Evolutionary conservation across 1,139 yeast genomes (phyloP), one percentile per base, ranked within the genome.

Genomic region (Pichia sp.): DNA sequence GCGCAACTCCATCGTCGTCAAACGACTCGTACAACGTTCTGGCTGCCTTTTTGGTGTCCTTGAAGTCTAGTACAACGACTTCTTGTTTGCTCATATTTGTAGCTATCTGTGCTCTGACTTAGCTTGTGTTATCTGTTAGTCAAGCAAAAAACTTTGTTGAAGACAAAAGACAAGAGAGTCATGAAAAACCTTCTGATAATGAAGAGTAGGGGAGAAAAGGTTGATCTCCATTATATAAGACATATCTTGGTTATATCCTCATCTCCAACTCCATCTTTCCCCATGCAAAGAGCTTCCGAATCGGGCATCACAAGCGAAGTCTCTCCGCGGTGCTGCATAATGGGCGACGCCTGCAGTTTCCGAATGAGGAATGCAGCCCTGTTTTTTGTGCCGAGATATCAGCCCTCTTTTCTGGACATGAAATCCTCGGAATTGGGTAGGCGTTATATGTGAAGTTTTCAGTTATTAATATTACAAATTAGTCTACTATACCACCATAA

Each of bases 11-110:
- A 61, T 83, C 87, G 39, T 70, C 67, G 41, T 70, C 70, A 60
- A 83, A 83, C 7, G 85, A 72, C 48, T 73, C 72, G 44, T 74
- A 71, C 50, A 83, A 70, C 26, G 84, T 78, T 28, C 61, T 59
- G 2, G 84, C 84, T 3, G 86, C 87, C 63, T 78, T 78, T 48
- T 71, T 69, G 50, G 72, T 74, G 61, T 82, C 87, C 25, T 63
- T 66, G 45, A 66, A 58, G 34, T 69, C 68, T 51, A 82, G 60
- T 25, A 61, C 47, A 44, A 66, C 71, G 37, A 66, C 64, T 59
- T 41, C 22, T 13, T 31, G 31, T 50, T 52, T 57, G 28, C 52
- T 53, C 61, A 54, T 55, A 8, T 18, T 26, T 36, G 16, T 25
- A 9, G 9, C 9, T 25, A 9, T n/a, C 13, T 42, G 16, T 42